Evolutionary conservation across 495 filamentous ascomycete genomes (phyloP).

Genomic region (Trichoderma asperelloides): DNA sequence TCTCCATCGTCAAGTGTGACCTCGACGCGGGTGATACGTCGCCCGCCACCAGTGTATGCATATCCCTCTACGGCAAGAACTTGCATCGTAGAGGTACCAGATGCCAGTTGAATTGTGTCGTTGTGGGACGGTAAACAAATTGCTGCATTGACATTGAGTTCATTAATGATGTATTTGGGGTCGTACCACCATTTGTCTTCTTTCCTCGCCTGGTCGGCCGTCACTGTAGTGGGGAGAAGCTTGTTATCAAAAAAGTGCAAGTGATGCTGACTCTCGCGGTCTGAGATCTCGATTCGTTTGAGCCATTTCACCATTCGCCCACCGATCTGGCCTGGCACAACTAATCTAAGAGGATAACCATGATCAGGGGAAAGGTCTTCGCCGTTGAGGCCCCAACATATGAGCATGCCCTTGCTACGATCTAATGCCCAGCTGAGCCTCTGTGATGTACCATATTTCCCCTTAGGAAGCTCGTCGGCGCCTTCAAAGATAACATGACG

Average conservation of each 20-base stretch:
- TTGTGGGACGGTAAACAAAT: constrained; percentile 76
- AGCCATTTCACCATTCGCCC: constrained; percentile 95
- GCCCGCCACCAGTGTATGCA: constrained; percentile 85
- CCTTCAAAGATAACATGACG: constrained; percentile 91
- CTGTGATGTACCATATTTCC: constrained; percentile 81
- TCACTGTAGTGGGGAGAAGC: constrained; percentile 82
- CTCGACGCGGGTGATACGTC: constrained; percentile 75
- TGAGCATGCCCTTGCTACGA: constrained; percentile 74
- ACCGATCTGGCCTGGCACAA: constrained; percentile 91
- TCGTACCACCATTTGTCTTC: constrained; percentile 79
- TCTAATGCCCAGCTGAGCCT: constrained; percentile 88
- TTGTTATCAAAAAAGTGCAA: constrained; percentile 95
- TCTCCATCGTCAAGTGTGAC: constrained; percentile 77
- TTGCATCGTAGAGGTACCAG: constrained; percentile 46
- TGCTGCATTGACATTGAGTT: constrained; percentile 82
- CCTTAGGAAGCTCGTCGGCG: constrained; percentile 83
- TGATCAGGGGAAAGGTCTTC: constrained; percentile 78
- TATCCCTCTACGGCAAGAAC: constrained; percentile 53
- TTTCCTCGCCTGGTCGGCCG: constrained; percentile 68
- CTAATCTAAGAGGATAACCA: constrained; percentile 72
- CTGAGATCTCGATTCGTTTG: constrained; percentile 72
- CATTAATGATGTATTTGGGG: constrained; percentile 91
- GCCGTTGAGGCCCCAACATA: constrained; percentile 91
- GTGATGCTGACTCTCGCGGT: constrained; percentile 82
- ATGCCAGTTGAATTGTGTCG: constrained; percentile 51